Base-by-base conservation (phyloP, 768 basidiomycete genomes). In the Collybia sordida region DNA sequence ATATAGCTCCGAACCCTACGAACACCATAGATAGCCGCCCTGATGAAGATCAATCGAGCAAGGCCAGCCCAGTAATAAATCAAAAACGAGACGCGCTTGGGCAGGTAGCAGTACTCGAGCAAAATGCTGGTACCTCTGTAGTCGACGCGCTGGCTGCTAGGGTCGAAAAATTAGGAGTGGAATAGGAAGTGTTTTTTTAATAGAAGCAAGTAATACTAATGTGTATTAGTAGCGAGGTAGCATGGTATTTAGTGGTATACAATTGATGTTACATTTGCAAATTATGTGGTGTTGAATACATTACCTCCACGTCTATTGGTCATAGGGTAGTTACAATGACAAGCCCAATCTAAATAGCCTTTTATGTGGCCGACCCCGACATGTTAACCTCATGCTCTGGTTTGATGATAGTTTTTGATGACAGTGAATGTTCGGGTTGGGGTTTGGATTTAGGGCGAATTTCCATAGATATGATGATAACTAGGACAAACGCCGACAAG, bases 401-500 rank as follows among this genome's bases (percentile, higher is more conserved):
- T 40, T 59, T 61, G 24, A 58, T 57, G n/a, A 65, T 66, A n/a
- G 63, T 55, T 11, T 56, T 64, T 21, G 57, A 44, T 31, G 59
- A 58, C 14, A 37, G 19, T 6, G 40, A 64, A 54, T 23, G 60
- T 62, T 34, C 60, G 18, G 64, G 49, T 17, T 68, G 55, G 12
- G 72, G 50, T 36, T 62, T 65, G 18, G 72, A 59, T 55, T 72
- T 77, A 21, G 72, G 77, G 21, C 78, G 76, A 17, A 91, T 59
- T 60, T 93, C 90, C 84, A 90, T 85, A 34, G 72, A 69, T 39
- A 88, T 54, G 56, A 92, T 73, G 53, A 88, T 86, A 51, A 82
- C 71, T n/a, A 88, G 47, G n/a, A 85, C 71, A 56, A 91, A 88
- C 6, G 73, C 81, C 21, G 75, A 70, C 21, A 91, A 72, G 1